Evolutionary conservation across 2,329 filamentous ascomycete genomes (phyloP), one percentile per base, ranked within the genome.

Genomic region (Thelonectria blattea): DNA sequence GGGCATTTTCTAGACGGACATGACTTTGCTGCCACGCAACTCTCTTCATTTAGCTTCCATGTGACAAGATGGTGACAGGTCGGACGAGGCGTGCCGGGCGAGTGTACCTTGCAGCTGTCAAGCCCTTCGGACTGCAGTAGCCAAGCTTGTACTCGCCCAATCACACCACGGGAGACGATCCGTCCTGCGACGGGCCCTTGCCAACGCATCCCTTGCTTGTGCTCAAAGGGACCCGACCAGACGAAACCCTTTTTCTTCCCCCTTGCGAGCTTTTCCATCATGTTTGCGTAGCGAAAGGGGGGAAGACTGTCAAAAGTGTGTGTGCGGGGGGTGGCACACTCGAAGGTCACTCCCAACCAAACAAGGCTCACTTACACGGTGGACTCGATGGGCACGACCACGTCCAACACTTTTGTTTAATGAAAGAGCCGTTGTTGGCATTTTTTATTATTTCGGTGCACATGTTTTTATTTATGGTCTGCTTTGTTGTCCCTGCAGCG

Each of bases 1-100:
- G 32, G 57, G 57, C 57, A 50, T 54, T 60, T 30, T n/a, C n/a
- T 46, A 8, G 20, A 47, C n/a, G 45, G 45, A 30, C 22, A 53
- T 39, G 14, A 39, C 51, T 10, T n/a, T 24, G 22, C 22, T 24
- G 18, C 43, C 17, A 12, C n/a, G 9, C 42, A 45, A n/a, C n/a
- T n/a, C n/a, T 15, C 42, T 9, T 45, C 27, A 30, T 54, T 34
- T 47, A 6, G 20, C n/a, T 30, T 27, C 22, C 45, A 47, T 47
- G 45, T 47, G 45, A 47, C 22, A 47, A 20, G 8, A 22, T 45
- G 41, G n/a, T 43, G 17, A 43, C 12, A 37, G 34, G 11, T 14
- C 15, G 34, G 34, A 37, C 15, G 12, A 15, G n/a, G 5, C 2
- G 42, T 7, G 42, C 22, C 42, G 18, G 42, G 11, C 11, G 20